Base-by-base conservation (phyloP, 1,284 basidiomycete species). In the Marasmius oreades region DNA sequence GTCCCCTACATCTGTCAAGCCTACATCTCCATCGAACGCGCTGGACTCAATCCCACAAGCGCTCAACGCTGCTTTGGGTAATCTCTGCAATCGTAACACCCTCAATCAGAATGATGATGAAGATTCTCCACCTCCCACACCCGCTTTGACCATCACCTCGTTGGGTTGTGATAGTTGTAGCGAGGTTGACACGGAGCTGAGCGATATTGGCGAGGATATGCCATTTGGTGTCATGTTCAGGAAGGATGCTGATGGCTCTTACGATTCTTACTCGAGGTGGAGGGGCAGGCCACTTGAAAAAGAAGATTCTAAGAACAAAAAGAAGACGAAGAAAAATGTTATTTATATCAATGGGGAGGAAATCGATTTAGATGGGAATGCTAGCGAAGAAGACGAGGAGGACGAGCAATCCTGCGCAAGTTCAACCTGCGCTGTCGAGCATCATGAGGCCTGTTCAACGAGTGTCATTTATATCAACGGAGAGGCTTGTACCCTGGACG, bases 261-360 rank as follows among this genome's bases (percentile, higher is more conserved):
- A 7, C n/a, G 20, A 20, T 42, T 42, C n/a, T 8, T 18, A 20
- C n/a, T 42, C n/a, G 16, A 42, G 39, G 14, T 18, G 20, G n/a
- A 42, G 39, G 39, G 39, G 20, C 2, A 42, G 39, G 20, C n/a
- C 39, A 16, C 7, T 20, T 42, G 28, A 31, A 12, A 26, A 12
- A n/a, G n/a, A n/a, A n/a, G n/a, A n/a, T n/a, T n/a, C n/a, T n/a
- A n/a, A n/a, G n/a, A n/a, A n/a, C n/a, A n/a, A n/a, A 20, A 16
- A 28, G 26, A 33, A 28, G 45, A 46, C 31, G 26, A 26, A 50
- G 47, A 50, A 50, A 26, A 50, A 50, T 20, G 47, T 50, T 11
- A 33, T 50, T n/a, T 50, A 50, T n/a, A 50, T 50, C 47, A 50
- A 50, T 50, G 47, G 47, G 18, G 47, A 50, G 47, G 47, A 50